Evolutionary conservation across 73 alveolate species (phyloP).

Genomic region (Paramecium biaurelia): DNA sequence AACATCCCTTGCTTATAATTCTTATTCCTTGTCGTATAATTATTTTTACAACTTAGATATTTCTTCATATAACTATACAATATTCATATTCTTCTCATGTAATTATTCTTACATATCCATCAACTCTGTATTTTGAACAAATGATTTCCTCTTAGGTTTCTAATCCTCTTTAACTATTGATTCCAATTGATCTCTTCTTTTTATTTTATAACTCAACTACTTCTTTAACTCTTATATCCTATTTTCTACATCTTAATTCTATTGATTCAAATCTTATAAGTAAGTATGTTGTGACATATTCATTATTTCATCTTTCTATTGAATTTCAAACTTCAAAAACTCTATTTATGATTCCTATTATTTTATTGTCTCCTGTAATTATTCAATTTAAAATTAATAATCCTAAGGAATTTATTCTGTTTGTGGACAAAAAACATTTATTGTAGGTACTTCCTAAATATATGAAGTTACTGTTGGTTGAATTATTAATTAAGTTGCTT

Average conservation of each 20-base stretch:
- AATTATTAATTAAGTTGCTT: neutral
- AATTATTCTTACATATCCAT: neutral
- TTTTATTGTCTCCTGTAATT: neutral
- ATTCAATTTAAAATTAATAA: neutral
- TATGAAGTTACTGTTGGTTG: neutral
- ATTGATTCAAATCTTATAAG: neutral
- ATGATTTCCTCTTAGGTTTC: neutral
- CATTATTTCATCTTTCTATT: constrained; percentile 22
- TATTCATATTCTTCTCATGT: constrained; percentile 31
- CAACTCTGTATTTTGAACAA: neutral
- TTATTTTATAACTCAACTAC: neutral
- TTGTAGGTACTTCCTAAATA: neutral
- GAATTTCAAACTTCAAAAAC: constrained; percentile 2
- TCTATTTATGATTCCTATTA: neutral
- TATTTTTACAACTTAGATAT: neutral
- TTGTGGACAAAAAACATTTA: neutral
- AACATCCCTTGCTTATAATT: neutral
- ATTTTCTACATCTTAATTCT: neutral
- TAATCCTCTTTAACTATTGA: neutral
- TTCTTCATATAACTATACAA: neutral
- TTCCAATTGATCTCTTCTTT: neutral
- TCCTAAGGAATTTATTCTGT: neutral
- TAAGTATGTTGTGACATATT: neutral
- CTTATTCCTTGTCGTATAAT: neutral
- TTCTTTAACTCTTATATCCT: neutral